Evolutionary conservation across 768 basidiomycete genomes (phyloP).

Genomic region (Podaxis carcinomalis): DNA sequence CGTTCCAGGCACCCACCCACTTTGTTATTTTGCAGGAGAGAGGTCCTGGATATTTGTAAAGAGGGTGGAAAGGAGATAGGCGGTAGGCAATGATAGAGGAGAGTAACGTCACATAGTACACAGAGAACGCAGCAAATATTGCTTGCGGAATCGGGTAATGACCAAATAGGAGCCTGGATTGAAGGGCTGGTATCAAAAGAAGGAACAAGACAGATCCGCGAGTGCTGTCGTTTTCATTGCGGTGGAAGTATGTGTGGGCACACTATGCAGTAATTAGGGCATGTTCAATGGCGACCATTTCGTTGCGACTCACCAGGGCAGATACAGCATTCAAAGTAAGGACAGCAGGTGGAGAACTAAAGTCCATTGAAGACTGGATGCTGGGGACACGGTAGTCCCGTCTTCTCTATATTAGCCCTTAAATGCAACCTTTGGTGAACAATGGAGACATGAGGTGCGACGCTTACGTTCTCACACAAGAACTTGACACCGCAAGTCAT

Average conservation of each 20-base stretch:
- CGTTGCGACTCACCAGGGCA: background rate
- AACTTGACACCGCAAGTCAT: too few relatives aligned
- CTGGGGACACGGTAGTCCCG: too few relatives aligned
- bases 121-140: background rate
- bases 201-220: background rate
- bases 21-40: constrained; percentile 24
- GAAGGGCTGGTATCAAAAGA: background rate
- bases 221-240: background rate
- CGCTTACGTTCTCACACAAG: too few relatives aligned
- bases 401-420: too few relatives aligned
- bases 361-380: background rate
- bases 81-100: constrained; percentile 24
- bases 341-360: background rate
- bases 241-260: background rate
- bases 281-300: background rate
- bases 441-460: too few relatives aligned
- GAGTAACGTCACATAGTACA: constrained; percentile 11
- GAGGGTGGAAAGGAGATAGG: constrained; percentile 35
- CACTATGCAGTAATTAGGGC: background rate
- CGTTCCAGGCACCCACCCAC: constrained; percentile 18
- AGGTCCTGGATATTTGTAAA: constrained; percentile 33
- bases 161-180: background rate
- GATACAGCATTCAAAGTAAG: background rate
- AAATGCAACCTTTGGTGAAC: too few relatives aligned
- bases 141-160: background rate